Percentiles rank a stretch among this genome's conserved stretches.
Evolutionary conservation across 495 filamentous ascomycete genomes (phyloP).

Genomic region (Penicillium maclennaniae): DNA sequence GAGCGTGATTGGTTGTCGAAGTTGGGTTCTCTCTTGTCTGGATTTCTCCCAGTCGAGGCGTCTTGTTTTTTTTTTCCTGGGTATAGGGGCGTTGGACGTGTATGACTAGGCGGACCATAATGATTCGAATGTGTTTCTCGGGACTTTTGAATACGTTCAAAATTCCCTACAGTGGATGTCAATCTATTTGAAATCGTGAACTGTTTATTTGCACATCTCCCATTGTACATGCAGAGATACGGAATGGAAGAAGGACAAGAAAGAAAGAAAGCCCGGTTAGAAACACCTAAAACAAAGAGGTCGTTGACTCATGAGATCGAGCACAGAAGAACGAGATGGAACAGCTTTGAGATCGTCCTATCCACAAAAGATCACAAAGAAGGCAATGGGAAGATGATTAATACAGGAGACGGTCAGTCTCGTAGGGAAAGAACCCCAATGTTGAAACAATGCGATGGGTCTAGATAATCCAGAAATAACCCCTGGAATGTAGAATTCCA

Average conservation of each 20-base stretch:
- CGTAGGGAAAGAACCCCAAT: background rate
- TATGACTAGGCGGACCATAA: background rate
- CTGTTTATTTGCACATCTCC: conserved; percentile 23
- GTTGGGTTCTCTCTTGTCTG: background rate
- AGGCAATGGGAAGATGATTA: conserved; percentile 17
- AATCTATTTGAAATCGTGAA: conserved; percentile 1
- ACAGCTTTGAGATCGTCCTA: conserved; percentile 1
- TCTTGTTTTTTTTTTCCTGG: background rate
- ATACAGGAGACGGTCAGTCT: conserved; percentile 16
- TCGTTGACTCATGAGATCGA: conserved; percentile 21
- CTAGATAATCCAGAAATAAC: conserved; percentile 16
- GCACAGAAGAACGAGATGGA: background rate
- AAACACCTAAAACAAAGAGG: conserved; percentile 15
- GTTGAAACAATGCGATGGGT: conserved; percentile 14
- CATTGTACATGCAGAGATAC: conserved; percentile 17
- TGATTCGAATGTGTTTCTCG: background rate
- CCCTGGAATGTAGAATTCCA: conserved; percentile 1
- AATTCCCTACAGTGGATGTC: background rate
- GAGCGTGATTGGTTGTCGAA: conserved; percentile 6
- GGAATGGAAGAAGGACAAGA: too few relatives aligned
- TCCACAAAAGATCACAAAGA: conserved; percentile 13
- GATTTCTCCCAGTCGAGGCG: background rate
- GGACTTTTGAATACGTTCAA: background rate
- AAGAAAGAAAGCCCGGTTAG: conserved; percentile 4
- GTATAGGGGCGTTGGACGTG: conserved; percentile 3